phyloP scores from a whole-genome alignment of 768 basidiomycete genomes.

The Suillus placidus region DNA sequence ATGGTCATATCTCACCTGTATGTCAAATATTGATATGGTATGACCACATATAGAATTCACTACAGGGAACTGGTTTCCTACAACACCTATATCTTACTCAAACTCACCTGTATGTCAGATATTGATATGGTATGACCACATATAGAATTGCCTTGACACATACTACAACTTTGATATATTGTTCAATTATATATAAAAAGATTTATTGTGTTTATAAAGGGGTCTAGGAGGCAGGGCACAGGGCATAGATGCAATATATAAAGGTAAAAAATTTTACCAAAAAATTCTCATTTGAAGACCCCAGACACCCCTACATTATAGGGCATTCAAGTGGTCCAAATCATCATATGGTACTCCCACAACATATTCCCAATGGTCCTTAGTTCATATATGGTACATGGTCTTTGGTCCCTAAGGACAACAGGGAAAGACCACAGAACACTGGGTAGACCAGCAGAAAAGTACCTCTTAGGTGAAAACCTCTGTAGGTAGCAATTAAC shows the following conservation, averaged over 20 bases:
- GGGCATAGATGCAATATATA: not conserved
- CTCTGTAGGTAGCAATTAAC: not conserved
- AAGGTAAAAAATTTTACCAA: not conserved
- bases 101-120: too few species aligned
- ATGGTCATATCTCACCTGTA: too few species aligned
- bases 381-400: too few species aligned
- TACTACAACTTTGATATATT: not conserved
- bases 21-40: too few species aligned
- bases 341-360: not conserved
- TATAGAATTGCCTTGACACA: too few species aligned
- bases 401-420: not conserved
- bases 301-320: not conserved
- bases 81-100: too few species aligned
- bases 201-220: not conserved
- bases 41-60: too few species aligned
- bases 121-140: too few species aligned
- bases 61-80: too few species aligned
- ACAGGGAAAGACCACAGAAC: constrained; percentile 4
- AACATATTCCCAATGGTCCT: not conserved
- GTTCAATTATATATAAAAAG: not conserved
- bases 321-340: not conserved
- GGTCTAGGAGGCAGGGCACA: not conserved
- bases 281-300: not conserved
- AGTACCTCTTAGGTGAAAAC: constrained; percentile 6
- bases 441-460: not conserved